Evolutionary conservation across 495 filamentous ascomycete species (phyloP), one percentile per base, ranked within the genome.

Genomic region (Achaetomiella virescens): DNA sequence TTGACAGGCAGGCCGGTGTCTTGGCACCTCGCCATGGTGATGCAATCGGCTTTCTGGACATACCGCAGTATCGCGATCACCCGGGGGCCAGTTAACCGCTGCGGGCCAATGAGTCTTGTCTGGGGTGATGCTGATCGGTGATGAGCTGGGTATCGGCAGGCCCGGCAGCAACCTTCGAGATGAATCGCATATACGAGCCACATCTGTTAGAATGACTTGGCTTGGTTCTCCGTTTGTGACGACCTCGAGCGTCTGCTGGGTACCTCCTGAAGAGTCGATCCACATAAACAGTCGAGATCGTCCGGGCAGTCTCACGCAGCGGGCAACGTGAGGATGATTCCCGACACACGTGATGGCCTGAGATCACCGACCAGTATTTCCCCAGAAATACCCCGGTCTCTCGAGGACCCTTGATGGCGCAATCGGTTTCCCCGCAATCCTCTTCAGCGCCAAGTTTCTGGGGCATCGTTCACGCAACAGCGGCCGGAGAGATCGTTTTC

Each of bases 31-130:
- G 5, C 35, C 43, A 27, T 43, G 43, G 56, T 62, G 59, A 57
- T 62, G 59, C 57, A 57, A 63, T 64, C 48, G 43, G 36, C 29
- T 43, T n/a, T 24, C 27, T 6, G 27, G 22, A 24, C 57, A 59
- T 52, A 57, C 60, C 31, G 35, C 52, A n/a, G n/a, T n/a, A n/a
- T n/a, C n/a, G n/a, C 48, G 36, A 57, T 56, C 54, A 55, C 22
- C 47, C 37, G 11, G 43, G 44, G n/a, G 18, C 20, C 20, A 7
- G 27, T 8, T 17, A 15, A 57, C 24, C 10, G 37, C 45, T 29
- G 17, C 7, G 38, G 38, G 10, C 54, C 54, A 57, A 51, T 51
- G 15, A 36, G 9, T n/a, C 21, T 6, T 3, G 41, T n/a, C 45
- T 36, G 41, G 52, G 38, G 38, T 33, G 31, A 25, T 36, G 38